Evolutionary conservation across 2,329 filamentous ascomycete genomes (phyloP), one percentile per base, ranked within the genome.

Genomic region (Rugonectria rugulosa): DNA sequence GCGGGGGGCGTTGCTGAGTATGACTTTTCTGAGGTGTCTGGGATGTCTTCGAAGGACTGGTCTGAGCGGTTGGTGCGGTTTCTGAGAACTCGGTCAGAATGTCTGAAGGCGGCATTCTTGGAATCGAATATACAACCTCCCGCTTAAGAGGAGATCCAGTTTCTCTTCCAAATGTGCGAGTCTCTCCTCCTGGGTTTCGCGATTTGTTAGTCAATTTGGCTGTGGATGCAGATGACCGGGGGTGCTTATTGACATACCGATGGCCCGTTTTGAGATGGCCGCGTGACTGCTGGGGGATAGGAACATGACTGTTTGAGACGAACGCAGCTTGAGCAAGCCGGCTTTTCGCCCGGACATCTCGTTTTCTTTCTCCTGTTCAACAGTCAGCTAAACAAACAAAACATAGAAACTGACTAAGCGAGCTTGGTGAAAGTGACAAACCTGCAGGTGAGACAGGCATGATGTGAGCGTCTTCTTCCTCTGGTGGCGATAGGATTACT

Each of bases 151-250:
- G 54, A 77, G 75, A 67, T 82, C 79, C 41, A 82, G 73, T 64
- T 82, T 82, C 67, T 81, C 79, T 68, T 82, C 79, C 34, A 82
- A 61, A 45, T 78, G 76, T 12, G 78, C 78, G n/a, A 82, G 69
- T 59, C 79, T 73, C 64, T 82, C 79, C 59, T 79, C 78, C 79
- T 82, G 62, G 52, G 26, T 29, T 29, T 29, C 26, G 7, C 26
- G 11, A 27, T 7, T 7, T 32, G 64, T 68, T 57, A 67, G n/a
- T n/a, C n/a, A n/a, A n/a, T n/a, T n/a, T n/a, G 51, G 24, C 24
- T 11, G 6, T 27, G 24, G 6, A 27, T 7, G 24, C 15, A 38
- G 38, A 45, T 6, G 3, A 47, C 29, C 40, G 19, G 21, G 31
- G 11, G 43, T 51, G 42, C 40, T 29, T 17, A 47, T 24, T 32